Base-by-base conservation (phyloP, 768 basidiomycete genomes). In the Coprinopsis sp. region DNA sequence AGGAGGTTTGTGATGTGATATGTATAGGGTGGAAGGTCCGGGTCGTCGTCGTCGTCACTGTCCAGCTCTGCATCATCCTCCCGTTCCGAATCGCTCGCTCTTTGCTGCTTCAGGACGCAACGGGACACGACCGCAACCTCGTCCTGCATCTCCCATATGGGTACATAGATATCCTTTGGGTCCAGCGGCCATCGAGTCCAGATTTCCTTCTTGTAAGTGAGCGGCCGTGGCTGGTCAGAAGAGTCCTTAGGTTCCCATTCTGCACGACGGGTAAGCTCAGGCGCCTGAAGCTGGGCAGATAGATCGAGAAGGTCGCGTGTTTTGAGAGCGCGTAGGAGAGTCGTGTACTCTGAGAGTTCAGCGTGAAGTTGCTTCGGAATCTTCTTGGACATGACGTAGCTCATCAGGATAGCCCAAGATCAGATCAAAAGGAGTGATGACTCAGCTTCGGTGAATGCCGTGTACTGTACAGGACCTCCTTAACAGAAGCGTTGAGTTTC, bases 181-280 rank as follows among this genome's bases (percentile, higher is more conserved):
- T 79, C 72, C 41, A 89, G 73, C 1, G 88, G 88, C 88, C 88
- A 91, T 6, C 79, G 70, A 0, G 87, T 87, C 86, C 85, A 89
- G 0, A 66, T 67, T 54, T 84, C 78, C 19, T 70, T 57, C 58
- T 61, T 60, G 18, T 33, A 37, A 22, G 7, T 16, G 36, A 30
- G 23, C 5, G 37, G 24, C 18, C 33, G 18, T 28, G 47, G 25
- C 13, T 38, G 37, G 19, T 29, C 1, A 3, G 8, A 6, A 8
- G 29, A 31, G 21, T 12, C 23, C 16, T 38, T 30, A 16, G 16
- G 38, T 29, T n/a, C 27, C 37, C 33, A n/a, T 34, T 42, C 33
- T 33, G n/a, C 23, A 6, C 36, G 27, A 18, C 19, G 30, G 30
- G 44, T 8, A 16, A 24, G 28, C 8, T 39, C 21, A 8, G 33